phyloP scores from a whole-genome alignment of 2,329 filamentous ascomycete species.

The Malbranchea cinnamomea region DNA sequence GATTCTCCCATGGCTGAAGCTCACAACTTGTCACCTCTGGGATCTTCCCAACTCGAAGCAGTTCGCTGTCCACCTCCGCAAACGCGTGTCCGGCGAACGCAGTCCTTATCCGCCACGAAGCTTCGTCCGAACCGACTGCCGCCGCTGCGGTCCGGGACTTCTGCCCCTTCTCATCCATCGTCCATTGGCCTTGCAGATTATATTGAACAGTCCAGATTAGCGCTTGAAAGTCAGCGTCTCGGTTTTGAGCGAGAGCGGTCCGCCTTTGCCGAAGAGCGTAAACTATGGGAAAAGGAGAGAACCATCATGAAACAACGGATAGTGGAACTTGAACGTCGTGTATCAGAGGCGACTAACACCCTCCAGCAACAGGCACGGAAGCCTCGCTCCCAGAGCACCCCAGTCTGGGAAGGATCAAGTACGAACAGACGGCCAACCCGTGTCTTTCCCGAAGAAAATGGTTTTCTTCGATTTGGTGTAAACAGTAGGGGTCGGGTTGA shows the following conservation, averaged over 20 bases:
- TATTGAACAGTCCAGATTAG: conserved; percentile 26
- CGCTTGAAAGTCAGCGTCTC: conserved; percentile 24
- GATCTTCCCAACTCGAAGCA: too few species aligned
- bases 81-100: too few species aligned
- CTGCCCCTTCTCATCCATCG: not conserved
- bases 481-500: too few species aligned
- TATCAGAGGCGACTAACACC: conserved; percentile 12
- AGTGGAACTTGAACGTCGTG: conserved; percentile 23
- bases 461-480: too few species aligned
- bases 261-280: conserved; percentile 29
- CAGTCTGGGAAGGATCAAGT: conserved; percentile 31
- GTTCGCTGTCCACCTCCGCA: too few species aligned
- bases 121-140: too few species aligned
- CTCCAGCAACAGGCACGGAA: not conserved
- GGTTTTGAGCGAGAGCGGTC: conserved; percentile 26
- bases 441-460: conserved; percentile 26
- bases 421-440: conserved; percentile 25
- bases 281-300: conserved; percentile 30
- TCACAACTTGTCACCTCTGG: too few species aligned
- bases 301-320: conserved; percentile 27
- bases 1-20: too few species aligned
- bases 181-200: conserved; percentile 12
- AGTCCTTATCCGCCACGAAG: not conserved
- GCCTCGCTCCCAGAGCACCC: not conserved
- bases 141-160: conserved; percentile 1